Base-by-base conservation (phyloP, 2,329 filamentous ascomycete species). In the Hypoxylon sp. region DNA sequence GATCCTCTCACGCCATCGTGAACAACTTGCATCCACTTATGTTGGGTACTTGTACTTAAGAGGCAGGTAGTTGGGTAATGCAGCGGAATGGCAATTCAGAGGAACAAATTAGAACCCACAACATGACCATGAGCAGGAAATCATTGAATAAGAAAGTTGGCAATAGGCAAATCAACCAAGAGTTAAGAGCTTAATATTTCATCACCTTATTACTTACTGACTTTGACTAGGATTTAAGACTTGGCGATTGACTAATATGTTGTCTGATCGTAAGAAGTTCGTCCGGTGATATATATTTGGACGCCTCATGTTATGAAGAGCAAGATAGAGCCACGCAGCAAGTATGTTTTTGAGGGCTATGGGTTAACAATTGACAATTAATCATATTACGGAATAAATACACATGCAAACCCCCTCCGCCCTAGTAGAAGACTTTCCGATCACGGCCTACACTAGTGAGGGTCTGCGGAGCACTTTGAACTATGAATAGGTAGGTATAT, bases 351-450 rank as follows among this genome's bases (percentile, higher is more conserved):
- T 26, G 24, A 26, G 24, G 7, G 24, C 4, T 26, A 7, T 26
- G 4, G 24, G 24, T 26, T 26, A 26, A 4, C 4, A 26, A 26
- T 26, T 26, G 7, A 4, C 24, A 26, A 26, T 26, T 26, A 26
- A 13, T 34, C 4, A 13, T 34, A 34, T 34, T 34, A 34, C 30
- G 30, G 13, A 34, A 34, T 34, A 11, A 46, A 24, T 26, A 46
- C 5, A 22, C 43, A 46, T 19, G 28, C 19, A 20, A 34, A 10
- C 17, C 47, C 55, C 55, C 46, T 51, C 55, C 48, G n/a, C 48
- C 24, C 22, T 47, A 22, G 17, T 37, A 6, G 46, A 11, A 22
- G 47, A 17, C 37, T 56, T 11, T 64, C 56, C 61, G 56, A 60
- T 64, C 51, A 34, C 56, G 56, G 61, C 51, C n/a, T 34, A 8